Percentiles rank a stretch among this genome's conserved stretches.
These are phyloP conservation scores for Talaromyces pinophilus DNA, from an alignment of 2,329 filamentous ascomycete genomes.

Conservation along the genomic window DNA sequence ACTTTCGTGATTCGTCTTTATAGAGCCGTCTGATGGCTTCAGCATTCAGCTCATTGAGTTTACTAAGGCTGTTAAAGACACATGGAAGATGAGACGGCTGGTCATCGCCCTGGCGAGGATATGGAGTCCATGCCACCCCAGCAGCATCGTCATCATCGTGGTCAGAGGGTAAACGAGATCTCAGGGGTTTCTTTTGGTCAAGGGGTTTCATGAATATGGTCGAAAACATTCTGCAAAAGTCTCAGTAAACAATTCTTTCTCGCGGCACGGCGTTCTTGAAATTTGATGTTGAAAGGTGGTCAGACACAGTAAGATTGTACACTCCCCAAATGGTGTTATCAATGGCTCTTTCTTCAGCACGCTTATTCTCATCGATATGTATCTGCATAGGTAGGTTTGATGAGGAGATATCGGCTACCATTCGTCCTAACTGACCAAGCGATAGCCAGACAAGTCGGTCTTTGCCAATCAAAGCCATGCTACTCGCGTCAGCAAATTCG, in stretches of 20 bases:
- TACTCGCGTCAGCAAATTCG: slow-evolving; percentile 20
- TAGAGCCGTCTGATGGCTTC: slow-evolving; percentile 18
- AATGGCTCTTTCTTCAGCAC: slow-evolving; percentile 21
- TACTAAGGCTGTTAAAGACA: slow-evolving; percentile 20
- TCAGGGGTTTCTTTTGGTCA: slow-evolving; percentile 19
- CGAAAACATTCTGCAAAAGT: slow-evolving; percentile 23
- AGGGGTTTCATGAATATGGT: slow-evolving; percentile 24
- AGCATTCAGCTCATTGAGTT: slow-evolving; percentile 19
- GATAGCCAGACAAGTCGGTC: slow-evolving; percentile 36
- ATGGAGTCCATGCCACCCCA: slow-evolving; percentile 19
- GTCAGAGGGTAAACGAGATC: slow-evolving; percentile 17
- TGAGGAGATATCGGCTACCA: slow-evolving; percentile 29
- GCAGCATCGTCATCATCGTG: slow-evolving; percentile 12
- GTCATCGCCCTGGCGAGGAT: slow-evolving; percentile 19
- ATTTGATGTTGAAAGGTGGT: slow-evolving; percentile 17
- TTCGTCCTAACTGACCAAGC: slow-evolving; percentile 31
- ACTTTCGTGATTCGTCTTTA: slow-evolving; percentile 17
- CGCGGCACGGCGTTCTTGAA: background rate
- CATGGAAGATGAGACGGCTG: slow-evolving; percentile 20
- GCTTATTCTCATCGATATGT: slow-evolving; percentile 26
- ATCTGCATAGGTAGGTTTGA: slow-evolving; percentile 20
- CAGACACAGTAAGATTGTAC: slow-evolving; percentile 24
- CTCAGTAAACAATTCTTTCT: slow-evolving; percentile 19
- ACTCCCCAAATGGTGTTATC: slow-evolving; percentile 24
- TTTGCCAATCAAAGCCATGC: slow-evolving; percentile 36